Evolutionary conservation across 148 eudicot genomes (phyloP).

Genomic region (Salicornia ramosissima): DNA sequence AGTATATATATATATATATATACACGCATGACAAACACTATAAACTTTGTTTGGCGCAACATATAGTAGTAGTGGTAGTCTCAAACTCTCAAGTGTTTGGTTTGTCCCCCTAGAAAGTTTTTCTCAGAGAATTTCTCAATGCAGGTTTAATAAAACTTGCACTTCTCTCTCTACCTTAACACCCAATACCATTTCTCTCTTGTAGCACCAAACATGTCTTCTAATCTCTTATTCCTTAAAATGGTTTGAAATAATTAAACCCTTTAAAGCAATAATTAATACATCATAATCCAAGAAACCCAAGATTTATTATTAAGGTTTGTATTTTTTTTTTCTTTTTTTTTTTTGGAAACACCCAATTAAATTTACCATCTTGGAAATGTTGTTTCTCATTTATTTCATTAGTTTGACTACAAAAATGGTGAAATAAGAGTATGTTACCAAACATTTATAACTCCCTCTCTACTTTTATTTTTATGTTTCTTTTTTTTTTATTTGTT

Average conservation of each 20-base stretch:
- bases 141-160: neutral
- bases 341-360: no score
- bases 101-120: neutral
- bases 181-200: neutral
- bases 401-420: conserved; percentile 22
- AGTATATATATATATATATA: no score
- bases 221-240: neutral
- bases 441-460: conserved; percentile 2
- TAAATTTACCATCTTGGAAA: conserved; percentile 9
- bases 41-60: conserved; percentile 6
- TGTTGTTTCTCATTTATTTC: conserved; percentile 13
- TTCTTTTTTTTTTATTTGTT: neutral
- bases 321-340: neutral
- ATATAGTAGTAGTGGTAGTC: neutral
- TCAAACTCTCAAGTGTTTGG: neutral
- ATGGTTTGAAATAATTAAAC: neutral
- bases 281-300: neutral
- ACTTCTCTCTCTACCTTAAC: neutral
- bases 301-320: no score
- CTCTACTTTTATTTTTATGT: neutral
- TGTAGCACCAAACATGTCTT: neutral
- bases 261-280: no score
- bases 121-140: neutral
- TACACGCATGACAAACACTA: no score
- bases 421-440: neutral